Percentiles rank a stretch among this genome's conserved stretches.
Evolutionary conservation across 257 asterid species (phyloP).

Genomic region (Echites panduratus): DNA sequence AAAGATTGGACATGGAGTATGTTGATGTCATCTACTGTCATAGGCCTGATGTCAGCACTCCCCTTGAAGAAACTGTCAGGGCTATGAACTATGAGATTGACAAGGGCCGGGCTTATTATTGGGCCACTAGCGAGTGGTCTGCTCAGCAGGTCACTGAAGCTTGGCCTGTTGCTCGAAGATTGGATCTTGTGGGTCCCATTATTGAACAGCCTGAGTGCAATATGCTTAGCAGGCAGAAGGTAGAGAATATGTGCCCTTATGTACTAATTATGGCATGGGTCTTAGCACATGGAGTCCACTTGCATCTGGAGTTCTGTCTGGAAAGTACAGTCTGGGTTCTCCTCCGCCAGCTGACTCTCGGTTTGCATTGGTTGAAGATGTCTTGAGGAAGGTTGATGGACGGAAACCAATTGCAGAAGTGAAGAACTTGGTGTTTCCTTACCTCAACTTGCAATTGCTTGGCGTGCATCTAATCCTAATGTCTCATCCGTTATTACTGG

Average conservation of each 20-base stretch:
- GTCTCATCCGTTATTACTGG: conserved; percentile 97
- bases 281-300: conserved; percentile 99
- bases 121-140: conserved; percentile 99
- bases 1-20: conserved; percentile 86
- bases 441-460: conserved; percentile 91
- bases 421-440: conserved; percentile 77
- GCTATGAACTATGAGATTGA: conserved; percentile 96
- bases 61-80: conserved; percentile 93
- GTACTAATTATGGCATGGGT: conserved; percentile 76
- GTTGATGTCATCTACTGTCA: conserved; percentile 81
- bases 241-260: conserved; percentile 79
- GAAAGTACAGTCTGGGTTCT: conserved; percentile 61
- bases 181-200: conserved; percentile 89
- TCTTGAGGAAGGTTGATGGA: conserved; percentile 65
- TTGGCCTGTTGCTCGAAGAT: conserved; percentile 78
- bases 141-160: conserved; percentile 99
- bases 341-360: conserved; percentile 75
- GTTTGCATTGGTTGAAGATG: conserved; percentile 87
- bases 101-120: conserved; percentile 92
- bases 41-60: conserved; percentile 72
- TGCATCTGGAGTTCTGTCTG: conserved; percentile 93
- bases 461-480: conserved; percentile 97
- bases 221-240: conserved; percentile 84
- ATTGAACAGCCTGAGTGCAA: conserved; percentile 98
- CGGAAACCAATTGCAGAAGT: conserved; percentile 87